Evolutionary conservation across 768 basidiomycete species (phyloP), one percentile per base, ranked within the genome.

Genomic region (Russula lepida): DNA sequence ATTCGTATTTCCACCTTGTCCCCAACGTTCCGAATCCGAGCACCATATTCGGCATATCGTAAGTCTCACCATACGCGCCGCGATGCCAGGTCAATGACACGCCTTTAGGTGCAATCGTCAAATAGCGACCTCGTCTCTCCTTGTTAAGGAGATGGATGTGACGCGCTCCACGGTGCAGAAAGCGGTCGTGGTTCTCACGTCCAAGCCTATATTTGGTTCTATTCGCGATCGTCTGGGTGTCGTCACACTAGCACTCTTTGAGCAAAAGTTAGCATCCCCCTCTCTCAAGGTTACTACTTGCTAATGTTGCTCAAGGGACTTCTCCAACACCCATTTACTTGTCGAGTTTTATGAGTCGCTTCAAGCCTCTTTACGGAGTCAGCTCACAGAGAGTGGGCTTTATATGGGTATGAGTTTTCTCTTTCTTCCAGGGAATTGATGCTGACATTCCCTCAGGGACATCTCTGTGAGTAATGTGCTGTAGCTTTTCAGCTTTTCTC

Each of bases 161-260:
- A 98, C 97, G 5, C 85, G 97, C 17, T 92, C 89, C 5, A 98
- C 88, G 9, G 97, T 99, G 0, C 97, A 99, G 73, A 99, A 98
- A 71, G 95, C 97, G 0, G 91, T 99, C 3, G 92, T 98, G 0
- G 90, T 99, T 3, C 78, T 99, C 37, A 94, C 92, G 4, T 83
- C 87, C 13, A 89, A 90, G 69, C 92, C 93, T 0, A 82, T 95
- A 2, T 95, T 95, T 69, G 97, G 97, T 13, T 92, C 93, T 11
- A 92, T 98, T 73, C 84, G 95, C 41, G 95, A 98, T 69, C 94
- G 92, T 68, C 78, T 99, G 0, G 92, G 95, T 19, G 92, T 98
- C 2, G 89, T 99, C 32, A 99, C 97, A 0, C 82, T 88, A 13
- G 89, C 95, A 2, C 78, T 95, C 47, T 99, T 97, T 71, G 82